phyloP scores from a whole-genome alignment of 257 asterid genomes.

The Solanum stenotomum region DNA sequence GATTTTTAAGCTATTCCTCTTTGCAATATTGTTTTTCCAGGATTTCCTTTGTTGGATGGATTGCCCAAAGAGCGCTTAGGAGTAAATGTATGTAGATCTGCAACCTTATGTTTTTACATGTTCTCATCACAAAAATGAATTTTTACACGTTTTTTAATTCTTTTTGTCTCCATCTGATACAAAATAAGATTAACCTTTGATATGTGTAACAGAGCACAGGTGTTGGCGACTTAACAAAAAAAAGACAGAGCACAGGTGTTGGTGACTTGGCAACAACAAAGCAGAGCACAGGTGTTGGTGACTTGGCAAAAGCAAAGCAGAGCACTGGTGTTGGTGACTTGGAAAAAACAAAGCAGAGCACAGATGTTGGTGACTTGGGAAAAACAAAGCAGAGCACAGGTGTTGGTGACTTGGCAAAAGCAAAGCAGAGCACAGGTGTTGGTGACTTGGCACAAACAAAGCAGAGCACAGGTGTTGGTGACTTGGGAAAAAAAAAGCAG shows the following conservation, averaged over 20 bases:
- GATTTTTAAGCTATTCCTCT: neutral
- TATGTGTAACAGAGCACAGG: constrained; percentile 28
- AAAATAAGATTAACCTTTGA: neutral
- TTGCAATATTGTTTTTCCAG: constrained; percentile 22
- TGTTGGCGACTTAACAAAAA: neutral
- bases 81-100: constrained; percentile 26
- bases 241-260: constrained; percentile 17
- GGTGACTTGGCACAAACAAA: neutral
- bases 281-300: constrained; percentile 19
- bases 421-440: neutral
- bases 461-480: constrained; percentile 20
- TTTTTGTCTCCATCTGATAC: neutral
- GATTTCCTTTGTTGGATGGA: constrained; percentile 27
- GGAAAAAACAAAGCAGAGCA: neutral
- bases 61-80: constrained; percentile 25
- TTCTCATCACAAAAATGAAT: neutral
- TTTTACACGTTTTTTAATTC: neutral
- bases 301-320: neutral
- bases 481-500: neutral
- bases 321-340: neutral
- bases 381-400: constrained; percentile 15
- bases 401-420: neutral
- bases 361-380: neutral
- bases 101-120: neutral
- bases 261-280: neutral